These are phyloP conservation scores for Infundibulicybe gibba DNA, from an alignment of 768 basidiomycete genomes.

Conservation along the genomic window DNA sequence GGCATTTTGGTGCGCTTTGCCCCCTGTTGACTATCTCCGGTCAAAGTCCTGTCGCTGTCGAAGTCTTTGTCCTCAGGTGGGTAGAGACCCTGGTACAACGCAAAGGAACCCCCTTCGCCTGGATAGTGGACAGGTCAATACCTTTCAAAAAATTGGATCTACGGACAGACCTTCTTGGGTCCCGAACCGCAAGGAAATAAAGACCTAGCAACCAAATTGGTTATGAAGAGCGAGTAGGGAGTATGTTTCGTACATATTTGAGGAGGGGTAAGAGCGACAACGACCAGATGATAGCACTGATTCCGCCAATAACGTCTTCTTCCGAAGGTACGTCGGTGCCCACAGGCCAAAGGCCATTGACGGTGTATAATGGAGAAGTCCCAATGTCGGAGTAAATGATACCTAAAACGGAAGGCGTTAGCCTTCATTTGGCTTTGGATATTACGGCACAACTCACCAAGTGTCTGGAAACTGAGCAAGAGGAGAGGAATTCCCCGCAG, in stretches of 20 bases:
- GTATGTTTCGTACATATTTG: conserved; percentile 50
- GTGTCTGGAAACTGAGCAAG: conserved; percentile 5
- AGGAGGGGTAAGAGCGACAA: conserved; percentile 55
- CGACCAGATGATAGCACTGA: conserved; percentile 65
- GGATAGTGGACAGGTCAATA: conserved; percentile 4
- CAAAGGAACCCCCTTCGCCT: conserved; percentile 72
- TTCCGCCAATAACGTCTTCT: conserved; percentile 62
- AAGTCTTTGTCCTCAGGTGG: conserved; percentile 41
- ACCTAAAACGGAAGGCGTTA: no score
- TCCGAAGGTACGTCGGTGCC: conserved; percentile 39
- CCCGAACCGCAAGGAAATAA: conserved; percentile 43
- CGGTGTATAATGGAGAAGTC: conserved; percentile 60
- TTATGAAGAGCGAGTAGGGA: background rate
- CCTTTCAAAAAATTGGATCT: background rate
- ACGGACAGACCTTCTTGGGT: conserved; percentile 42
- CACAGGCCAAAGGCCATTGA: conserved; percentile 62
- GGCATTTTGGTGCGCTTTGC: conserved; percentile 7
- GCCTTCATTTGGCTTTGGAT: background rate
- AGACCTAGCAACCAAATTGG: conserved; percentile 19
- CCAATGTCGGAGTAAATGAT: conserved; percentile 25
- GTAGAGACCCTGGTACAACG: conserved; percentile 57
- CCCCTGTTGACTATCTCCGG: conserved; percentile 35
- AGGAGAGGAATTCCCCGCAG: conserved; percentile 8
- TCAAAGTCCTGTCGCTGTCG: conserved; percentile 52
- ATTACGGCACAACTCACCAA: conserved; percentile 25